Evolutionary conservation across 1,284 basidiomycete species (phyloP), one percentile per base, ranked within the genome.

Genomic region (Trametes polyzona): DNA sequence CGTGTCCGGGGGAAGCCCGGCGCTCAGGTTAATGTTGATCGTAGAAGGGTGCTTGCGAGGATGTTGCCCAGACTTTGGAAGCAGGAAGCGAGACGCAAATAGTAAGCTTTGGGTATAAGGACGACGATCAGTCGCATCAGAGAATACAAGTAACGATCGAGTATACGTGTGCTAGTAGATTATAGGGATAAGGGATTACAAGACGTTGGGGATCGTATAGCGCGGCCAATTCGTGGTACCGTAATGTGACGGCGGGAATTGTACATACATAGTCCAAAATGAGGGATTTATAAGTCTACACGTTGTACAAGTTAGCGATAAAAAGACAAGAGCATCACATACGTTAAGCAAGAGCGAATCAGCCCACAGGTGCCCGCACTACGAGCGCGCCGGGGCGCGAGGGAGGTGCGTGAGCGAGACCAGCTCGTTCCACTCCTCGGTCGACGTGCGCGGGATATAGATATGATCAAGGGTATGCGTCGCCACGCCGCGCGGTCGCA

Each of bases 401-500:
- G 47, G 53, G 37, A 49, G 47, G 36, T 50, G 54, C 12, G 54
- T 56, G 23, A 49, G 26, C 41, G 47, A 50, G 26, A 49, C 59
- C 44, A 61, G 51, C 42, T 54, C 59, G 42, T 24, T 29, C 59
- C 59, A 61, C 52, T 61, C 59, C 17, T 43, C 24, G 43, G 59
- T 40, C 29, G 21, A 16, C 47, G 55, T 42, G 21, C 55, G 59
- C 17, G 47, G 36, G 39, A 61, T 44, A 19, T 42, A 43, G 0
- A 57, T 19, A 23, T 50, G 42, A 12, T 52, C 21, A n/a, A 60
- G 33, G 19, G 30, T 35, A 3, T n/a, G 42, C 21, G 27, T 11
- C 11, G 24, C 33, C 14, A 26, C 12, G 14, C 24, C 32, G 19
- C 44, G 44, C 19, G 21, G 44, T 4, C 19, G 44, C 11, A 24